A percentile compares a stretch with the other conserved stretches of the same genome.
phyloP scores from a whole-genome alignment of 768 basidiomycete genomes.

The Ramaria rubella region DNA sequence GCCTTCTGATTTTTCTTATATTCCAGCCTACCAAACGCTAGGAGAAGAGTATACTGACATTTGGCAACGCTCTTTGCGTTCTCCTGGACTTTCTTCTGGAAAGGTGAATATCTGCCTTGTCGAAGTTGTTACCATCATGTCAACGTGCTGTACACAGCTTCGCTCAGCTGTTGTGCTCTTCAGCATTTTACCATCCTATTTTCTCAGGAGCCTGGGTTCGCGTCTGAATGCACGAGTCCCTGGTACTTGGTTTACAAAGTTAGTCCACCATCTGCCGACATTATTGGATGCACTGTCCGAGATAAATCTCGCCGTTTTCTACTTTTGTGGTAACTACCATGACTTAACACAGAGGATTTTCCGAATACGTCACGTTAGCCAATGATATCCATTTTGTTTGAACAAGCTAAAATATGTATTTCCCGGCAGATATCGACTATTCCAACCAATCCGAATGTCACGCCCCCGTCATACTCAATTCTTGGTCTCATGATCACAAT shows the following conservation, averaged over 20 bases:
- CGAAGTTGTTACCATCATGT: not conserved
- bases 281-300: constrained; percentile 55
- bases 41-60: constrained; percentile 91
- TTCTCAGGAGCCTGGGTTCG: constrained; percentile 45
- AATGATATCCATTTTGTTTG: not conserved
- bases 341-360: constrained; percentile 60
- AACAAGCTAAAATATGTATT: too few species aligned
- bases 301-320: constrained; percentile 75
- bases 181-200: constrained; percentile 58
- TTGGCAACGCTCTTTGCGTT: constrained; percentile 57
- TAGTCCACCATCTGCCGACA: constrained; percentile 37
- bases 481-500: constrained; percentile 67
- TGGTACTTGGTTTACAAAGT: constrained; percentile 24
- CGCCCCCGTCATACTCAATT: constrained; percentile 82
- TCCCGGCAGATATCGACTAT: constrained; percentile 59
- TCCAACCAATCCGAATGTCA: constrained; percentile 60
- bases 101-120: constrained; percentile 15
- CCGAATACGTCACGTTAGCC: constrained; percentile 58
- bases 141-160: constrained; percentile 14
- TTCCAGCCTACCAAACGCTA: constrained; percentile 66
- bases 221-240: constrained; percentile 27
- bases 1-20: not conserved
- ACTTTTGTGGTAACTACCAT: constrained; percentile 75
- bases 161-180: constrained; percentile 57
- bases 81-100: constrained; percentile 38